Percentiles rank a stretch among this genome's conserved stretches.
Conservation (phyloP, 2,329 filamentous ascomycete species). For the Sarocladium brachiariae region DNA sequence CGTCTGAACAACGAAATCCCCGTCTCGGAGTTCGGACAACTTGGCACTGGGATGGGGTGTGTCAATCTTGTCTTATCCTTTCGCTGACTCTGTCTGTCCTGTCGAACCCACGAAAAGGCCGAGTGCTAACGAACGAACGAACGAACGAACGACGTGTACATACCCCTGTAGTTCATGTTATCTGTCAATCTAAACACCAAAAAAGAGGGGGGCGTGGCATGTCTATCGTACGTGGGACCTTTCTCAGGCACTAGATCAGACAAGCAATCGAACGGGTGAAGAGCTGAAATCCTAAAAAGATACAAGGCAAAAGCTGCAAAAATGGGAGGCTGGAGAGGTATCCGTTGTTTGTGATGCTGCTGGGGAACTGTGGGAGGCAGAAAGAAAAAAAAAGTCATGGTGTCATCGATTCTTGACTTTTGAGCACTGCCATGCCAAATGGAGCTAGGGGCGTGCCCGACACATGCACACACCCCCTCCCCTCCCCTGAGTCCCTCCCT, state of each 20-base stretch:
- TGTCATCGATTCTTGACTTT: slow-evolving; percentile 10
- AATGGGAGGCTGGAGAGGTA: not conserved
- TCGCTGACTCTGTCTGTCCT: too few relatives aligned
- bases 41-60: not conserved
- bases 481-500: not conserved
- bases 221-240: not conserved
- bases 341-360: not conserved
- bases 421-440: not conserved
- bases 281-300: not conserved
- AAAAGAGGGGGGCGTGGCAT: not conserved
- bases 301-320: not conserved
- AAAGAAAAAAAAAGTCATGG: slow-evolving; percentile 12
- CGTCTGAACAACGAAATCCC: not conserved
- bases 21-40: slow-evolving; percentile 4
- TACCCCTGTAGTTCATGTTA: too few relatives aligned
- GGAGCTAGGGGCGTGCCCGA: slow-evolving; percentile 6
- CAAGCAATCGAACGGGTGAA: not conserved
- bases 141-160: too few relatives aligned
- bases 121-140: too few relatives aligned
- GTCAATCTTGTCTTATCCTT: too few relatives aligned
- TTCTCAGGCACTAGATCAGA: too few relatives aligned
- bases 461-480: not conserved
- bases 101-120: too few relatives aligned
- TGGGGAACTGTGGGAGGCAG: too few relatives aligned
- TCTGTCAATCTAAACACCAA: too few relatives aligned